Evolutionary conservation across 139 green algal genomes (phyloP).

Genomic region (Tetraselmis chui): DNA sequence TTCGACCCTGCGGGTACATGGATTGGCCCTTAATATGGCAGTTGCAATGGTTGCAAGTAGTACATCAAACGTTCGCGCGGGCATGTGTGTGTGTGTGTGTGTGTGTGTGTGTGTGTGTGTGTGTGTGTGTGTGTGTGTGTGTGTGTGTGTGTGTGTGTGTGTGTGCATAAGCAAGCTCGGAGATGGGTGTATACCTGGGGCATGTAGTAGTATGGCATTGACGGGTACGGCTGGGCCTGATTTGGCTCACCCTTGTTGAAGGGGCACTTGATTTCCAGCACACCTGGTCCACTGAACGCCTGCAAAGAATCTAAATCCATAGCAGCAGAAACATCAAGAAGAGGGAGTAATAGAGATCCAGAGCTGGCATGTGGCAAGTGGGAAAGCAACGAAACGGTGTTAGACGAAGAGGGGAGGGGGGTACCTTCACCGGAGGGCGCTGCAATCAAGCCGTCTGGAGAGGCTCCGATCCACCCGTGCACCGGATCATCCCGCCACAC

Average conservation of each 20-base stretch:
- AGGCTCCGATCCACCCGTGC: constrained; percentile 60
- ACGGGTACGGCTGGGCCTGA: constrained; percentile 24
- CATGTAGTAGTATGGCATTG: constrained; percentile 64
- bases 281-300: constrained; percentile 20
- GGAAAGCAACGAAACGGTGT: neutral
- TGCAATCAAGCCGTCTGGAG: constrained; percentile 53
- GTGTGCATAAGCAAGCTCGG: no score
- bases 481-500: constrained; percentile 40
- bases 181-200: no score
- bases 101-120: no score
- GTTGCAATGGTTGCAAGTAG: no score
- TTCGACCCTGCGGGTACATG: no score
- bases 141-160: no score
- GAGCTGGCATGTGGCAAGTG: neutral
- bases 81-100: no score
- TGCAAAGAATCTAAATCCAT: neutral
- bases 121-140: no score
- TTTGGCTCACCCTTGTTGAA: constrained; percentile 49
- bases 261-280: constrained; percentile 73
- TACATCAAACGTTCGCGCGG: no score
- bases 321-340: neutral
- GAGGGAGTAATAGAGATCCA: neutral
- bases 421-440: neutral
- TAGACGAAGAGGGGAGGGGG: neutral
- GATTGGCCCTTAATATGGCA: no score